These are phyloP conservation scores for Cubamyces lactineus DNA, from an alignment of 768 basidiomycete genomes.

Conservation along the genomic window DNA sequence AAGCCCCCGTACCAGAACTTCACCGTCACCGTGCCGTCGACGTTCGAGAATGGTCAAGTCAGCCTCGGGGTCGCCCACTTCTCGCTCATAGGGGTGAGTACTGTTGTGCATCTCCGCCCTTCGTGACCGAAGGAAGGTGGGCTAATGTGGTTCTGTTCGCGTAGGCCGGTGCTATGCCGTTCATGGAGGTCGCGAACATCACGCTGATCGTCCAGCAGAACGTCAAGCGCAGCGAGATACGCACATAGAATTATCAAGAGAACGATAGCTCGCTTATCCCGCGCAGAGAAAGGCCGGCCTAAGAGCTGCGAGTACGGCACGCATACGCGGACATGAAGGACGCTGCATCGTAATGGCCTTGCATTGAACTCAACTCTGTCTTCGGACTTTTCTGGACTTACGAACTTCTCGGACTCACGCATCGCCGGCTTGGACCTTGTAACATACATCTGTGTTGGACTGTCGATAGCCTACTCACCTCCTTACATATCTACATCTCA, in stretches of 20 bases:
- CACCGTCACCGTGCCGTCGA: slow-evolving; percentile 30
- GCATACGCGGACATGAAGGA: background rate
- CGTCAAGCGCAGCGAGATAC: slow-evolving; percentile 35
- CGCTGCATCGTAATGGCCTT: background rate
- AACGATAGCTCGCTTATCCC: slow-evolving; percentile 84
- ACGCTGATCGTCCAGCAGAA: slow-evolving; percentile 24
- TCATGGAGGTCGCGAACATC: slow-evolving; percentile 23
- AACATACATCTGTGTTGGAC: background rate
- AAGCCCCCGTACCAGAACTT: slow-evolving; percentile 36
- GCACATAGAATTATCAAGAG: slow-evolving; percentile 86
- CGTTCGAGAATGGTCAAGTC: slow-evolving; percentile 20
- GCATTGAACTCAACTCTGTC: background rate
- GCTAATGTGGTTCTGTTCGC: background rate
- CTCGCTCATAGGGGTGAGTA: slow-evolving; percentile 28
- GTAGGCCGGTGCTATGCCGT: slow-evolving; percentile 25
- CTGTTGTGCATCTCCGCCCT: background rate
- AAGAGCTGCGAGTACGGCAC: background rate
- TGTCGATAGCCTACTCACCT: background rate
- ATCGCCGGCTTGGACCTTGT: background rate
- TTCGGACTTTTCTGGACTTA: background rate
- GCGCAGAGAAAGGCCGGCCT: slow-evolving; percentile 54
- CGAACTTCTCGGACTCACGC: background rate
- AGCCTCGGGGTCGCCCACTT: slow-evolving; percentile 30
- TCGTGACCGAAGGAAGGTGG: background rate
- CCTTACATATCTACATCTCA: background rate